Conservation (phyloP, 768 basidiomycete species). For the Macrolepiota fuliginosa region DNA sequence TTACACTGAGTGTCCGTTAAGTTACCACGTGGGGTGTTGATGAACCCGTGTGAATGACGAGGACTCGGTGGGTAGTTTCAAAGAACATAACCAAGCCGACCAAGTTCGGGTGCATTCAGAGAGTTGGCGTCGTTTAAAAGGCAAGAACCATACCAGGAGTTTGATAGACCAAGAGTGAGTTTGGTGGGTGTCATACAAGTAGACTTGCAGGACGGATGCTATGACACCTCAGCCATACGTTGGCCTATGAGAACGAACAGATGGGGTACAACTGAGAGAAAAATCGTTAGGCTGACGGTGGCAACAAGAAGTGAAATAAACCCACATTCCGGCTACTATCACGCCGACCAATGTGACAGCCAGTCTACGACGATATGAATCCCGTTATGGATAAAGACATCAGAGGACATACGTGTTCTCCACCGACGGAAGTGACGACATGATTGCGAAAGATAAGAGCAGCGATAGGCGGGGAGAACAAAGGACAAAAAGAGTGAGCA, state of each 20-base stretch:
- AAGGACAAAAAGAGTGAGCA: not conserved
- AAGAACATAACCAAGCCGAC: conserved; percentile 46
- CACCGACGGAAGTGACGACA: conserved; percentile 11
- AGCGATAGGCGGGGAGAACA: not conserved
- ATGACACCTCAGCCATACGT: not conserved
- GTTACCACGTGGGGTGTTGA: not conserved
- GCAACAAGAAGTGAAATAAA: conserved; percentile 4
- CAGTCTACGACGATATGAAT: conserved; percentile 28
- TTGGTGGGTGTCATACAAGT: conserved; percentile 53
- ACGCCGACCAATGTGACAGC: conserved; percentile 52
- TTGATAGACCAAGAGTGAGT: conserved; percentile 48
- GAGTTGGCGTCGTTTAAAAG: too few relatives aligned
- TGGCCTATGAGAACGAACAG: not conserved
- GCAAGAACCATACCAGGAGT: conserved; percentile 33
- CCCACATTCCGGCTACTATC: conserved; percentile 46
- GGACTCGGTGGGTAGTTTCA: conserved; percentile 50
- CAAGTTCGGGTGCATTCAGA: conserved; percentile 24
- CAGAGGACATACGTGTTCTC: conserved; percentile 32
- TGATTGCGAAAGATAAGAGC: not conserved
- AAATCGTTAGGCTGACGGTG: not conserved
- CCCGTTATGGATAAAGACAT: not conserved
- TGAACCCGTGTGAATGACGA: conserved; percentile 51
- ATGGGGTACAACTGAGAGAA: conserved; percentile 34
- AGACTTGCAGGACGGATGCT: conserved; percentile 56
- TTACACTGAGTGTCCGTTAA: not conserved